A percentile compares a stretch with the other conserved stretches of the same genome.
These are phyloP conservation scores for Pelagophyceae sp. DNA, from an alignment of 352 stramenopile genomes.

Conservation along the genomic window DNA sequence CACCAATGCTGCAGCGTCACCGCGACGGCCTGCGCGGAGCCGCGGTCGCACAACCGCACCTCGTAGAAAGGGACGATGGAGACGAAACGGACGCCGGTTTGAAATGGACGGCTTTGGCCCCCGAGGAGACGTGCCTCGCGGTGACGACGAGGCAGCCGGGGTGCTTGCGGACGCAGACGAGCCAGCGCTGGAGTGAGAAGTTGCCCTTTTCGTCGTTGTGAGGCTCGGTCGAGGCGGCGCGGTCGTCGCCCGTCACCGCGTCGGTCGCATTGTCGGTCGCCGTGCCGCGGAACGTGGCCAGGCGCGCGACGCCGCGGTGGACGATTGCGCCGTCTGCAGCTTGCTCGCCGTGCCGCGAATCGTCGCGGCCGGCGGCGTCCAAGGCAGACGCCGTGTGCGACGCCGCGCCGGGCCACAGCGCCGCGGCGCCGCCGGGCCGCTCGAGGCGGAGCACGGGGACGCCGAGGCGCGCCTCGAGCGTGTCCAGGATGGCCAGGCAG, in stretches of 20 bases:
- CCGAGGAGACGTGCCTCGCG: background rate
- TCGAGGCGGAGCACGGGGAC: background rate
- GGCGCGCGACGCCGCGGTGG: background rate
- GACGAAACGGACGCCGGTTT: too few relatives aligned
- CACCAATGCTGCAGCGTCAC: background rate
- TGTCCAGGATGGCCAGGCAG: background rate
- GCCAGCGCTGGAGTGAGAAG: background rate
- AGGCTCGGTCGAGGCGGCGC: background rate
- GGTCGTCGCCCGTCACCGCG: background rate
- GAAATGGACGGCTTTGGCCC: background rate
- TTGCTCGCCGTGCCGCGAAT: background rate
- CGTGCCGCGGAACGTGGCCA: too few relatives aligned
- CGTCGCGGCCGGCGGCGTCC: background rate
- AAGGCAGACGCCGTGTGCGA: background rate
- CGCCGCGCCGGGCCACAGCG: background rate
- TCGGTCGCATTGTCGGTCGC: too few relatives aligned
- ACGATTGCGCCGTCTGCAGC: background rate
- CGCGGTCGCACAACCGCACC: too few relatives aligned
- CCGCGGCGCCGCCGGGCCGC: too few relatives aligned
- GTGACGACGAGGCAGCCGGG: background rate
- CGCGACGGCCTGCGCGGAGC: too few relatives aligned
- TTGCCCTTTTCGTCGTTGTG: background rate
- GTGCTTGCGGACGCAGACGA: background rate
- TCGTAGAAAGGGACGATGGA: too few relatives aligned
- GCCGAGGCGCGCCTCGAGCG: constrained; percentile 3